phyloP scores from a whole-genome alignment of 176 grass and related monocot species.

The Oryza meyeriana region DNA sequence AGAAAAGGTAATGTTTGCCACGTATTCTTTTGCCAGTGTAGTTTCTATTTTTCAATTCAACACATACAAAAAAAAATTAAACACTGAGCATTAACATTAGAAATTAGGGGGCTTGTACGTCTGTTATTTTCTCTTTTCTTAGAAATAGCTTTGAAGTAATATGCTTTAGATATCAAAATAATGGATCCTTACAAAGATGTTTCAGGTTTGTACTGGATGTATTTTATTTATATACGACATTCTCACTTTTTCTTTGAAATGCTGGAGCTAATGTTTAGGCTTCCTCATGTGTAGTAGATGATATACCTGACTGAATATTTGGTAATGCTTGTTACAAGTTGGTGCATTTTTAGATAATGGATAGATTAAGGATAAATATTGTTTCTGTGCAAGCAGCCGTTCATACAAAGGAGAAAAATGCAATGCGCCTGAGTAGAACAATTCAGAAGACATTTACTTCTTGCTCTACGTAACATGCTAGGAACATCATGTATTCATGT shows the following conservation, averaged over 20 bases:
- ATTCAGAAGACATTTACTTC: neutral
- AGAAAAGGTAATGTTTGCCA: constrained; percentile 53
- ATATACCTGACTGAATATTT: neutral
- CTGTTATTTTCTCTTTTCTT: neutral
- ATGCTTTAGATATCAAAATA: neutral
- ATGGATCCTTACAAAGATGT: neutral
- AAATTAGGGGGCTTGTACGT: neutral
- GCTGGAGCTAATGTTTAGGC: neutral
- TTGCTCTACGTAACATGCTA: neutral
- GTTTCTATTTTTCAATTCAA: neutral
- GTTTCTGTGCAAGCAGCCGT: neutral
- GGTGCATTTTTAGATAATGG: too few species aligned
- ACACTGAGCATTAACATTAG: neutral
- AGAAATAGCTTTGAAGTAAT: neutral
- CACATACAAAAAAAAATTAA: neutral
- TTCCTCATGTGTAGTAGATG: neutral
- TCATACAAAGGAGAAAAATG: neutral
- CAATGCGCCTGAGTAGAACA: neutral
- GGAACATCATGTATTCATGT: neutral
- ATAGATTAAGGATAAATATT: neutral
- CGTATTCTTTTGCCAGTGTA: neutral
- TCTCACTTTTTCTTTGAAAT: neutral
- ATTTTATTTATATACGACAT: neutral
- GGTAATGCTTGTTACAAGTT: neutral
- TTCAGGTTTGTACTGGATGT: neutral